phyloP scores from a whole-genome alignment of 2,329 filamentous ascomycete genomes.

The Phyllosticta citrichinensis region DNA sequence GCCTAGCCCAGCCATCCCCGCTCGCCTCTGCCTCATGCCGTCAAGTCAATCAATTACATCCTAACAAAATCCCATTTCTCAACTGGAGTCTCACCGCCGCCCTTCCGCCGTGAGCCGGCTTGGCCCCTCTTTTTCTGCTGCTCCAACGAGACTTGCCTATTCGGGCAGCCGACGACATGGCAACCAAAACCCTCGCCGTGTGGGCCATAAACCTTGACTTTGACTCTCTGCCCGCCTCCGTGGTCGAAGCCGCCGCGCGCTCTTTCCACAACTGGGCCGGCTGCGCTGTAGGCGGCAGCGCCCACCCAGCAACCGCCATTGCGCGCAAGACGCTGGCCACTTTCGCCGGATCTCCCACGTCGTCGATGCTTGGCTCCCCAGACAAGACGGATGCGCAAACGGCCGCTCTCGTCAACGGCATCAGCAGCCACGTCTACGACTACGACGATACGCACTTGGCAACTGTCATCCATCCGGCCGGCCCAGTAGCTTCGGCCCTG shows the following conservation, averaged over 20 bases:
- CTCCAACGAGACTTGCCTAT: background rate
- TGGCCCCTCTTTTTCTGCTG: background rate
- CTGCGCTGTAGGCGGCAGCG: conserved; percentile 42
- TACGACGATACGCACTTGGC: conserved; percentile 49
- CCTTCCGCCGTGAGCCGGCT: too few relatives aligned
- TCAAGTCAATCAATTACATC: background rate
- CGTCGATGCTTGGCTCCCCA: conserved; percentile 26
- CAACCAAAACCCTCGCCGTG: conserved; percentile 37
- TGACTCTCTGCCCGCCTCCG: conserved; percentile 30
- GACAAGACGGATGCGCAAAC: conserved; percentile 34
- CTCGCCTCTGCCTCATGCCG: conserved; percentile 4
- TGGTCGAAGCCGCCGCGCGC: conserved; percentile 35
- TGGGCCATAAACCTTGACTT: conserved; percentile 38
- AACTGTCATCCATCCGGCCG: conserved; percentile 46
- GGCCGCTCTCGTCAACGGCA: conserved; percentile 45
- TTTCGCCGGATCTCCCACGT: conserved; percentile 30
- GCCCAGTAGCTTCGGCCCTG: conserved; percentile 41
- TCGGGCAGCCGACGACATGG: conserved; percentile 24
- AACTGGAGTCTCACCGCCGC: too few relatives aligned
- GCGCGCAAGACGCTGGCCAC: conserved; percentile 25
- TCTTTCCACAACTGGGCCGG: conserved; percentile 47
- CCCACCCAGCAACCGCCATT: conserved; percentile 35
- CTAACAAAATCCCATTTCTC: background rate
- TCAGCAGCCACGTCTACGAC: conserved; percentile 46
- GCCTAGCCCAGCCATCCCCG: background rate